Base-by-base conservation (phyloP, 148 eudicot species). In the Bassia scoparia region DNA sequence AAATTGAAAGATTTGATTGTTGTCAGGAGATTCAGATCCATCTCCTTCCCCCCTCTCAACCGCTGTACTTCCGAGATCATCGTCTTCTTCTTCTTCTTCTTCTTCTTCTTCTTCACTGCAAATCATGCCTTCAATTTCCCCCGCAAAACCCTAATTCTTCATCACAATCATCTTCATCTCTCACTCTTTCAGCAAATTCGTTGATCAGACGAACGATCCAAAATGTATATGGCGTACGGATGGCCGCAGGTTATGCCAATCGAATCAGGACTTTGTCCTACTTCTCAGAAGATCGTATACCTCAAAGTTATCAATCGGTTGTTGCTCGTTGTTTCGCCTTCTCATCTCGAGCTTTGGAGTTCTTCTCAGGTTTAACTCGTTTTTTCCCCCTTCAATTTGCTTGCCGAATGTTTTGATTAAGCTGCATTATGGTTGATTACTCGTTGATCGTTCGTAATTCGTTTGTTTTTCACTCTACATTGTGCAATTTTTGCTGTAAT, bases 141-240 rank as follows among this genome's bases (percentile, higher is more conserved):
- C 31, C 11, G 3, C 12, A 23, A 55, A 73, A 71, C 84, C 79
- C 79, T 86, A 80, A 64, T 73, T 68, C 58, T 10, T 55, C 29
- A 58, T 55, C 61, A 44, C 7, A 35, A 59, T 15, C 46, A 67
- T 20, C 14, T 10, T 23, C 27, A 26, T 27, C 64, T 2, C 12
- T 52, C 60, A 35, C 27, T 37, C 35, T 30, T 30, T 49, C 24
- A 33, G 3, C 1, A 15, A 41, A 27, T 38, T 38, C 15, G 37
- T 33, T 69, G 20, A 27, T 49, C 18, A 54, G 73, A 58, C n/a
- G 63, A 56, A 58, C n/a, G 63, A 56, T 81, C 83, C 79, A 90
- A 85, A 80, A 91, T 94, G 98, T 94, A 94, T 74, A 91, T 94
- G 96, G 85, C 97, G 31, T 94, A 94, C 60, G 98, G 98, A 83